Percentiles rank a stretch among this genome's conserved stretches.
Evolutionary conservation across 2,329 filamentous ascomycete species (phyloP).

Genomic region (Fusarium sp.): DNA sequence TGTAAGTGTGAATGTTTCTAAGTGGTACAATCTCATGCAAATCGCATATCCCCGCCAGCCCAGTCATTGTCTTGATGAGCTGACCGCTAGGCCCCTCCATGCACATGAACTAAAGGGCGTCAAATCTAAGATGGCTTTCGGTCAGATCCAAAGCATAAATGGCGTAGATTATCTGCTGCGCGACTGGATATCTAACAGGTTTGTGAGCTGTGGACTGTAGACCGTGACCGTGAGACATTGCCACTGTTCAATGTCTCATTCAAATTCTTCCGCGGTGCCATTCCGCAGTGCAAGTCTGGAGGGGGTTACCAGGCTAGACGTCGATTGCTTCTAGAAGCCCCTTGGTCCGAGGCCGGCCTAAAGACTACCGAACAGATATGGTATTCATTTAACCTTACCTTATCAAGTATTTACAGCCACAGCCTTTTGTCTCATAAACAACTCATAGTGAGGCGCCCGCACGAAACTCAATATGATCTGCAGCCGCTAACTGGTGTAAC

Average conservation of each 20-base stretch:
- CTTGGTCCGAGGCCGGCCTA: background rate
- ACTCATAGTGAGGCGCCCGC: background rate
- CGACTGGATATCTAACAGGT: background rate
- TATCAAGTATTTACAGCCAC: background rate
- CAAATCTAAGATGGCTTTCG: slow-evolving; percentile 18
- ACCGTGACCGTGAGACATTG: background rate
- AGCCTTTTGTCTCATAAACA: background rate
- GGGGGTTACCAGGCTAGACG: background rate
- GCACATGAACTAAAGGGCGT: slow-evolving; percentile 8
- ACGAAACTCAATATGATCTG: slow-evolving; percentile 6
- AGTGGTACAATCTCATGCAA: background rate
- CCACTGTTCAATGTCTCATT: background rate
- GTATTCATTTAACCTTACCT: background rate
- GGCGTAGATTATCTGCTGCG: background rate
- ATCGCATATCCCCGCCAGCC: background rate
- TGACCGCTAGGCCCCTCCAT: background rate
- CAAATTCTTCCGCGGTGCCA: background rate
- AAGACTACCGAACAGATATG: background rate
- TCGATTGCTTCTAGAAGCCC: slow-evolving; percentile 21
- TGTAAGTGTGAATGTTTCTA: background rate
- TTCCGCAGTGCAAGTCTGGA: background rate
- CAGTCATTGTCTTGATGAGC: background rate
- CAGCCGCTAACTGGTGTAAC: slow-evolving; percentile 5
- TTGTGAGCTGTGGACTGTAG: background rate
- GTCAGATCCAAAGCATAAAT: slow-evolving; percentile 11